Conservation (phyloP, 2,329 filamentous ascomycete genomes). For the Knufia petricola region DNA sequence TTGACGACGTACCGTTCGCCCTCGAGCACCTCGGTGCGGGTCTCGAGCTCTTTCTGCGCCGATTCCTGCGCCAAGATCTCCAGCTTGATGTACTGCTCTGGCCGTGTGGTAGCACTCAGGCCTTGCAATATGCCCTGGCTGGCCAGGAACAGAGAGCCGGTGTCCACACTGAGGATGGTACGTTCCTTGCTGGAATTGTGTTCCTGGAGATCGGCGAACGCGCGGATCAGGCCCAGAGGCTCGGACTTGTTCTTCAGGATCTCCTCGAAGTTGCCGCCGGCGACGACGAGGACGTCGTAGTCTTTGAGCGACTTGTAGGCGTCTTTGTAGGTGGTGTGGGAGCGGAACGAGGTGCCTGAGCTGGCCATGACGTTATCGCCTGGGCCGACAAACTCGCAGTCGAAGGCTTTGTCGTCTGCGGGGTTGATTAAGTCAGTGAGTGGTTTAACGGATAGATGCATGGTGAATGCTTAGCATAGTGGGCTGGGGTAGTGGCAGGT, state of each 20-base stretch:
- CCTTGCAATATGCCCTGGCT: constrained; percentile 68
- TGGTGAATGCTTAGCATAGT: not conserved
- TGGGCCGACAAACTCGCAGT: constrained; percentile 42
- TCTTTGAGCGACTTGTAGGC: constrained; percentile 63
- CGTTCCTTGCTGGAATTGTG: constrained; percentile 70
- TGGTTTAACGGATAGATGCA: not conserved
- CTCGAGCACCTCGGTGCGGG: constrained; percentile 75
- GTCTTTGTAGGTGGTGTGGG: constrained; percentile 70
- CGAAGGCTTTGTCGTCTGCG: constrained; percentile 44
- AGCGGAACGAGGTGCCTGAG: constrained; percentile 60
- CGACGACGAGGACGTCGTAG: constrained; percentile 69
- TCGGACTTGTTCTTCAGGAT: constrained; percentile 48
- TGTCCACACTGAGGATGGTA: constrained; percentile 70
- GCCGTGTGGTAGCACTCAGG: constrained; percentile 71
- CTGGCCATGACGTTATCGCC: constrained; percentile 40
- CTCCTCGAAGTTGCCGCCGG: constrained; percentile 57
- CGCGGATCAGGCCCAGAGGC: constrained; percentile 61
- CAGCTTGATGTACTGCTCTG: constrained; percentile 68
- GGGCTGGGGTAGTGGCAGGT: not conserved
- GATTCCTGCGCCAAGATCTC: constrained; percentile 72
- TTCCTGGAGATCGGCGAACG: constrained; percentile 71
- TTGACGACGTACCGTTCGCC: constrained; percentile 78
- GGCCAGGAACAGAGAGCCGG: constrained; percentile 67
- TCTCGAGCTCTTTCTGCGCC: constrained; percentile 57
- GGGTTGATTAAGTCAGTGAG: not conserved